A percentile compares a stretch with the other conserved stretches of the same genome.
Conservation (phyloP, 352 stramenopile genomes). For the Phytophthora sp. region DNA sequence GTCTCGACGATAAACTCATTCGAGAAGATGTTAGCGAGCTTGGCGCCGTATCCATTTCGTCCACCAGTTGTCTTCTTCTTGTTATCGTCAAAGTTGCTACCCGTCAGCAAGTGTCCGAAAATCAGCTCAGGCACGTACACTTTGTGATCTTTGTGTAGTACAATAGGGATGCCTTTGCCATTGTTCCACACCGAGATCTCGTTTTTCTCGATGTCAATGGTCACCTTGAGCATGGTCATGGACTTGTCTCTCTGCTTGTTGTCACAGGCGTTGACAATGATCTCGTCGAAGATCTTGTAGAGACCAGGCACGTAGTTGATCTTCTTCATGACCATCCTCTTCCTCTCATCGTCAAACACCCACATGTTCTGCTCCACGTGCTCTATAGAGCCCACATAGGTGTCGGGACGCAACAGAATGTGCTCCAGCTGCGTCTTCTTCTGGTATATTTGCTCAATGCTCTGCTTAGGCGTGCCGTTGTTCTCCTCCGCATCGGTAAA, state of each 20-base stretch:
- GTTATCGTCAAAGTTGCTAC: constrained; percentile 98
- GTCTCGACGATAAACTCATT: constrained; percentile 99
- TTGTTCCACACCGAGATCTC: constrained; percentile 98
- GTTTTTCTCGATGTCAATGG: constrained; percentile 91
- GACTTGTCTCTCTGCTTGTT: constrained; percentile 99
- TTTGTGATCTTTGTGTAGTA: constrained; percentile 96
- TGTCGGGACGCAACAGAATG: constrained; percentile 97
- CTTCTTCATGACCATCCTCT: constrained; percentile 93
- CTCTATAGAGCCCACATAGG: constrained; percentile 97
- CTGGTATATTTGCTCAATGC: constrained; percentile 95
- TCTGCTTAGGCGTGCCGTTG: constrained; percentile 52
- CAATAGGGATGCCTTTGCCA: constrained; percentile 97
- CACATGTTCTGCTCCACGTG: constrained; percentile 92
- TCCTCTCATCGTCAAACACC: constrained; percentile 90
- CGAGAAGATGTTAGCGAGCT: constrained; percentile 99
- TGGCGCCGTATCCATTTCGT: constrained; percentile 98
- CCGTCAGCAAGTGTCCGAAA: constrained; percentile 98
- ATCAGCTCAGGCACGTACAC: constrained; percentile 98
- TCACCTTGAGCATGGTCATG: constrained; percentile 95
- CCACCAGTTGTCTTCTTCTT: constrained; percentile 96
- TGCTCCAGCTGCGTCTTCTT: constrained; percentile 99
- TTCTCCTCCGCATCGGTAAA: constrained; percentile 7
- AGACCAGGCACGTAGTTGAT: constrained; percentile 96
- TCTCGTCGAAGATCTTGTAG: constrained; percentile 99
- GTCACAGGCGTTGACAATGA: constrained; percentile 99